Evolutionary conservation across 2,329 filamentous ascomycete genomes (phyloP).

Genomic region (Neopestalotiopsis sp.): DNA sequence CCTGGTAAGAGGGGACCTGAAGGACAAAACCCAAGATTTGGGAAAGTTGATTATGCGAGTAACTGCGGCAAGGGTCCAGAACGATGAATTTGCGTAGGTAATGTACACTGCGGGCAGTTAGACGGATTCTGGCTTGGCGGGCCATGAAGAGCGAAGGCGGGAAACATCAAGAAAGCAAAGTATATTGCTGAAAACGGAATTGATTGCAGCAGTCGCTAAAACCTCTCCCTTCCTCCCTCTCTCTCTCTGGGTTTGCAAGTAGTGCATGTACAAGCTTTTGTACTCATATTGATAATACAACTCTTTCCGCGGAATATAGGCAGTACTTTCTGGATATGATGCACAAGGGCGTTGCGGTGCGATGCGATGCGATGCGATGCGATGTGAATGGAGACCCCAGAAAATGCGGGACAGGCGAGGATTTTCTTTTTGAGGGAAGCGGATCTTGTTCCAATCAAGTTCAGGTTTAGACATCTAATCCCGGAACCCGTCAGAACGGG

Average conservation of each 20-base stretch:
- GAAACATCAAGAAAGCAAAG: no score
- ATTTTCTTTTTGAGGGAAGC: conserved; percentile 17
- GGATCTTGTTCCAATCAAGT: conserved; percentile 34
- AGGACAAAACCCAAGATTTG: no score
- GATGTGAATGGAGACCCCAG: background rate
- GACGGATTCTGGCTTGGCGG: background rate
- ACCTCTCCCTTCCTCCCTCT: no score
- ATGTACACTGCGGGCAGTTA: background rate
- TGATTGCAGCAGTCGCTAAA: no score
- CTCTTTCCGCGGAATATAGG: conserved; percentile 2
- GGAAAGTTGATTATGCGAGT: no score
- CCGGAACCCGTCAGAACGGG: conserved; percentile 37
- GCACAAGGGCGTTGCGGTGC: conserved; percentile 14
- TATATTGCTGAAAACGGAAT: no score
- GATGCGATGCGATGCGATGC: conserved; percentile 10
- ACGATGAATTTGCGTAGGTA: background rate
- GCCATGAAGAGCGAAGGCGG: background rate
- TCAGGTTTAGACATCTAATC: conserved; percentile 32
- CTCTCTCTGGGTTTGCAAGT: no score
- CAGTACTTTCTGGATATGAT: conserved; percentile 7
- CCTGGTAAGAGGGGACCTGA: no score
- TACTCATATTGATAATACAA: no score
- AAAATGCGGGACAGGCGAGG: background rate
- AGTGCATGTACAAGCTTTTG: no score
- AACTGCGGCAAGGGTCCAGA: no score